Percentiles rank a stretch among this genome's conserved stretches.
Conservation (phyloP, 176 grass and related monocot species). For the Ananas comosus region DNA sequence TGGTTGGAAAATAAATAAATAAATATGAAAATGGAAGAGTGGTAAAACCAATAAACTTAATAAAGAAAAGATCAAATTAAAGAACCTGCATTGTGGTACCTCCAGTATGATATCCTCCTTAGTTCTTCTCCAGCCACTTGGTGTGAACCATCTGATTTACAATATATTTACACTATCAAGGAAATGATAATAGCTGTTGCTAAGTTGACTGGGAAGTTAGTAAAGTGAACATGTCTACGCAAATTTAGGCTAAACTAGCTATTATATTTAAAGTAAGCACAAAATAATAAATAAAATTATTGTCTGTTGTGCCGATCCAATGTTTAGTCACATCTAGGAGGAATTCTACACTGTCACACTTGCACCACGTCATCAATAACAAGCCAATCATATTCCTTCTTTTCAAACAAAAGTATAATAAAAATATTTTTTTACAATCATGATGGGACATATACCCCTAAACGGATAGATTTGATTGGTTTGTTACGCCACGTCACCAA, state of each 20-base stretch:
- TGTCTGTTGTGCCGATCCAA: too few species aligned
- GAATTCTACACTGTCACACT: too few species aligned
- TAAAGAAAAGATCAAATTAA: constrained; percentile 21
- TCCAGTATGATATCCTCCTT: constrained; percentile 85
- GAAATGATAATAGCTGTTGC: constrained; percentile 4
- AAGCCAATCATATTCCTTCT: too few species aligned
- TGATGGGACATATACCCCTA: too few species aligned
- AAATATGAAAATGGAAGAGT: background rate
- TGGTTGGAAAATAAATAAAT: background rate
- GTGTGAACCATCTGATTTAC: constrained; percentile 86
- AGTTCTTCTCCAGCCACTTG: constrained; percentile 87
- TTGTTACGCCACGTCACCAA: too few species aligned
- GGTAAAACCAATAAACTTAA: constrained; percentile 1
- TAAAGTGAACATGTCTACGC: background rate
- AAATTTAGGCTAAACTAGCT: too few species aligned
- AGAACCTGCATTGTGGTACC: constrained; percentile 37
- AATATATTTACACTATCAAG: constrained; percentile 28
- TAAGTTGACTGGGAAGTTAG: background rate
- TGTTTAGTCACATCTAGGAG: too few species aligned
- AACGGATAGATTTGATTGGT: too few species aligned
- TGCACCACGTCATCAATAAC: too few species aligned
- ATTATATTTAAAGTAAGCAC: constrained; percentile 7
- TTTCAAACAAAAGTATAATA: too few species aligned
- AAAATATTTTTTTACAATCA: too few species aligned
- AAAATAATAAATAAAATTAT: constrained; percentile 8